Conservation (phyloP, 345 rosid species). For the Acer negundo region DNA sequence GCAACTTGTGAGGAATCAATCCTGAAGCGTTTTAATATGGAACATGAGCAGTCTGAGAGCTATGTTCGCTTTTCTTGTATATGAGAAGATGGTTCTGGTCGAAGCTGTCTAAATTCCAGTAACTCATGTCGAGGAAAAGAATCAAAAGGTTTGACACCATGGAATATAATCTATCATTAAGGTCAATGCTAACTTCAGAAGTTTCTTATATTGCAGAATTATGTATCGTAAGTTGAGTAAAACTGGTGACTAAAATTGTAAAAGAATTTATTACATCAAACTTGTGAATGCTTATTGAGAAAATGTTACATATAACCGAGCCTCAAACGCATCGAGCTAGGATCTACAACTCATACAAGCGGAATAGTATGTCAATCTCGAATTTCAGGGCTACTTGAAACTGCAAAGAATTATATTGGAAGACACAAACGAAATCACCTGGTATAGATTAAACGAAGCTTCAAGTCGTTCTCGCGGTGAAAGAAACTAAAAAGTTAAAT, state of each 20-base stretch:
- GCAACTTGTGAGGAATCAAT: not conserved
- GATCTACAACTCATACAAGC: conserved; percentile 15
- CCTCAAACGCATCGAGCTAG: conserved; percentile 24
- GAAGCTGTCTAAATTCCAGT: not conserved
- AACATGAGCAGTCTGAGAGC: not conserved
- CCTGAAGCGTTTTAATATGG: not conserved
- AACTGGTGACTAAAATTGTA: not conserved
- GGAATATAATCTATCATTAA: not conserved
- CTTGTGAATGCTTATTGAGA: not conserved
- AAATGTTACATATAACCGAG: conserved; percentile 9
- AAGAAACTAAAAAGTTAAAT: not conserved
- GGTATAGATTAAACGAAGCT: not conserved
- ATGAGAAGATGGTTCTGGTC: not conserved
- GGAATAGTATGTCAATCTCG: conserved; percentile 6
- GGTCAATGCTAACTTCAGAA: not conserved
- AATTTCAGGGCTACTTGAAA: not conserved
- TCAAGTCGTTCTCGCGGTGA: not conserved
- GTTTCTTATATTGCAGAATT: not conserved
- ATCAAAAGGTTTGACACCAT: not conserved
- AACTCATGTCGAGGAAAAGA: not conserved
- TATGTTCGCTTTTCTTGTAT: not conserved
- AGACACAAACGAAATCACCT: not conserved
- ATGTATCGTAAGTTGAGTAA: not conserved
- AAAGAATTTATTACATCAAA: not conserved
- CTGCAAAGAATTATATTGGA: not conserved